phyloP scores from a whole-genome alignment of 2,329 filamentous ascomycete genomes.

The Mycogone perniciosa region DNA sequence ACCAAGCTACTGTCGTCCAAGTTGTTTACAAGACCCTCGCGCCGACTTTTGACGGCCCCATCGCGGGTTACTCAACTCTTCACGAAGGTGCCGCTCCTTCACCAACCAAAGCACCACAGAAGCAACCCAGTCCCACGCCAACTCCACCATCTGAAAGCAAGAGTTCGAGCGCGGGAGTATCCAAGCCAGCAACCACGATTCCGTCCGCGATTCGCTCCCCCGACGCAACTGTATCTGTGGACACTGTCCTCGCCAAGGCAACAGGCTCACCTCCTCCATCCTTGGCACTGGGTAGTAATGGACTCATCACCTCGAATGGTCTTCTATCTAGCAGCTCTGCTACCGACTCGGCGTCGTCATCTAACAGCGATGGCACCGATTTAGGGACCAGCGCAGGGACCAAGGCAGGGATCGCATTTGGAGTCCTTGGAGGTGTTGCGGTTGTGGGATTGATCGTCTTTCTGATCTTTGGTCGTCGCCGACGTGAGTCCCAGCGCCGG shows the following conservation, averaged over 20 bases:
- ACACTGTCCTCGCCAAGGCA: slow-evolving; percentile 26
- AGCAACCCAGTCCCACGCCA: slow-evolving; percentile 9
- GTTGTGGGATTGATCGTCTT: slow-evolving; percentile 62
- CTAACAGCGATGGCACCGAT: neutral
- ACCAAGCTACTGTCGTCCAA: slow-evolving; percentile 24
- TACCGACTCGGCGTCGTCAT: slow-evolving; percentile 14
- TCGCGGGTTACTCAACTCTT: slow-evolving; percentile 37
- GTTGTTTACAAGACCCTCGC: slow-evolving; percentile 38
- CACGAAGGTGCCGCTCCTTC: slow-evolving; percentile 13
- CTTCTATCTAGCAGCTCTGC: slow-evolving; percentile 19
- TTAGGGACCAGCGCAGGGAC: slow-evolving; percentile 30
- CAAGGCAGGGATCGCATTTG: slow-evolving; percentile 81
- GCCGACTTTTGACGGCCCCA: slow-evolving; percentile 35
- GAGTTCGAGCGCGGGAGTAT: neutral
- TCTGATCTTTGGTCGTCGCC: slow-evolving; percentile 63
- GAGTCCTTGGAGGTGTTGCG: slow-evolving; percentile 64
- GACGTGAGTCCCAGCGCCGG: slow-evolving; percentile 54
- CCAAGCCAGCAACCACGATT: neutral
- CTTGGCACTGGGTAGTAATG: slow-evolving; percentile 9
- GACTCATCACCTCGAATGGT: slow-evolving; percentile 13
- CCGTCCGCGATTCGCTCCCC: slow-evolving; percentile 9
- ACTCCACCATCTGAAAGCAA: slow-evolving; percentile 4
- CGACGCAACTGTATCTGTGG: slow-evolving; percentile 17
- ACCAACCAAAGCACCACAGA: slow-evolving; percentile 14
- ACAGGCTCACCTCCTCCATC: slow-evolving; percentile 18